Base-by-base conservation (phyloP, 2,329 filamentous ascomycete species). In the Trichoderma sp. region DNA sequence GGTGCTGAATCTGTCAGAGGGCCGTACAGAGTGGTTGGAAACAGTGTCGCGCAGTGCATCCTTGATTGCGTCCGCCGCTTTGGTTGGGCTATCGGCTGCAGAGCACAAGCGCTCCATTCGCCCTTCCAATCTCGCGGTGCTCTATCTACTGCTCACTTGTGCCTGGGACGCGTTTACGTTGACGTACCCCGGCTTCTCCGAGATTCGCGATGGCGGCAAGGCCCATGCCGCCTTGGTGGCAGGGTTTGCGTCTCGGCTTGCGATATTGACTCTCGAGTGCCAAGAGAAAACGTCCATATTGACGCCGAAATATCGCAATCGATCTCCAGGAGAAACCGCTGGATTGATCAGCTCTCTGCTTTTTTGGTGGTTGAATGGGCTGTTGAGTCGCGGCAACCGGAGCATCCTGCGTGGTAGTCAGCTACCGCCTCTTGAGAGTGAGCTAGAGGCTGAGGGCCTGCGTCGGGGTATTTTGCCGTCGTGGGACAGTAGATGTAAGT, bases 321-420 rank as follows among this genome's bases (percentile, higher is more conserved):
- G 3, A n/a, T 57, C 64, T 1, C 67, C 64, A 1, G 67, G 67
- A 42, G 67, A 69, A 52, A 63, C 64, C 1, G 35, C 67, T 2
- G 64, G 67, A 3, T 27, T 54, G 12, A 42, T 69, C 4, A 50
- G 37, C 15, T 58, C 54, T 8, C 13, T 64, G 4, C n/a, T 69
- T 8, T 69, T 69, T n/a, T 67, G 67, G 67, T 69, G 67, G 67
- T 17, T 69, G 19, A 60, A 67, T 59, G 54, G 27, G 6, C 25
- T 69, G 12, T 19, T 69, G 37, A 58, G 63, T 2, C 48, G 57
- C 6, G 63, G 64, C 4, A 66, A 68, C 15, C 58, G 54, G 39
- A 68, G 42, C 15, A 68, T 68, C 5, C 12, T 68, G 39, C 50
- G 52, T 4, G 45, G 50, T 7, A 42, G 22, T n/a, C 53, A 69